Evolutionary conservation across 345 rosid species (phyloP).

Genomic region (Corchorus capsularis): DNA sequence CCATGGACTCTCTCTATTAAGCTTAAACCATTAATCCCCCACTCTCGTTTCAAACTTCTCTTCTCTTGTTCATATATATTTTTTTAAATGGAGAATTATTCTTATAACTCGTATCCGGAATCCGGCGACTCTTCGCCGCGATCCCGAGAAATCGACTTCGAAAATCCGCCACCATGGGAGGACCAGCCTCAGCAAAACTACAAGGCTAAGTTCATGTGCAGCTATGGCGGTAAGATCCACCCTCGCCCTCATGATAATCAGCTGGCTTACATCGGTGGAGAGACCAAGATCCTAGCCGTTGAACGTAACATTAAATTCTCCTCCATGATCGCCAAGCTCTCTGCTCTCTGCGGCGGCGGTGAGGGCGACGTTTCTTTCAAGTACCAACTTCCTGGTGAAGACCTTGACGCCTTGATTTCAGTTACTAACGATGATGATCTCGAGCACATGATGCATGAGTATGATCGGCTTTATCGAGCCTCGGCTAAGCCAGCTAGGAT

Average conservation of each 20-base stretch:
- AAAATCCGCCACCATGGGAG: constrained; percentile 80
- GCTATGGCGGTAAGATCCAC: constrained; percentile 92
- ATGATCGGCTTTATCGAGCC: constrained; percentile 73
- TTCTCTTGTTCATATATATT: neutral
- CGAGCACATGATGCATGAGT: constrained; percentile 92
- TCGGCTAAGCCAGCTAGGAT: constrained; percentile 81
- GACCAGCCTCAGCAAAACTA: constrained; percentile 54
- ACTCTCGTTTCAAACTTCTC: neutral
- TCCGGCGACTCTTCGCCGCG: constrained; percentile 92
- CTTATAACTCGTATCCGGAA: constrained; percentile 75
- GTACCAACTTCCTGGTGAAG: constrained; percentile 97
- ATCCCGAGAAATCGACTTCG: constrained; percentile 91
- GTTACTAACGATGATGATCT: constrained; percentile 94
- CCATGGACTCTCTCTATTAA: constrained; percentile 18
- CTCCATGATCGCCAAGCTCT: constrained; percentile 58
- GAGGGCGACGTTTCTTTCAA: constrained; percentile 61
- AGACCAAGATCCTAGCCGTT: constrained; percentile 84
- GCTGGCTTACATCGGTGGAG: constrained; percentile 83
- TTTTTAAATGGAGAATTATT: constrained; percentile 57
- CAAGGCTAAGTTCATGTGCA: constrained; percentile 84
- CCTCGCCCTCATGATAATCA: constrained; percentile 95
- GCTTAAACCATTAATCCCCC: no score
- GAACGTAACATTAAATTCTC: constrained; percentile 68
- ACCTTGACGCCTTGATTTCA: constrained; percentile 91
- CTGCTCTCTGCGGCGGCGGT: constrained; percentile 57